These are phyloP conservation scores for Trametes punicea DNA, from an alignment of 768 basidiomycete genomes.

Conservation along the genomic window DNA sequence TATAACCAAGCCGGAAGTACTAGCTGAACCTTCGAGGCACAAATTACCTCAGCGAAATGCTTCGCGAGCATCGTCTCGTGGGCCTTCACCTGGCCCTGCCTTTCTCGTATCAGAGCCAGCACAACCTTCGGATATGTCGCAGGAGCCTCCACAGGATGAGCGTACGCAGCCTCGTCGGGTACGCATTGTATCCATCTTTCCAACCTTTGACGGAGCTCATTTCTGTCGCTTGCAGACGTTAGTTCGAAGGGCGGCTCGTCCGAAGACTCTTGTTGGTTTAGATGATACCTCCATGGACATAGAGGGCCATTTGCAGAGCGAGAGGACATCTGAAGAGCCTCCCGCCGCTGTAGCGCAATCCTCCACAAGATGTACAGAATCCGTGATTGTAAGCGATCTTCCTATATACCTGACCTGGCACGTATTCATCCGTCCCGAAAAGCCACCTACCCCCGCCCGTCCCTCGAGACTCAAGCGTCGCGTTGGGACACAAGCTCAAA, in stretches of 20 bases:
- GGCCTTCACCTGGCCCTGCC: constrained; percentile 29
- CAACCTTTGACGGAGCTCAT: constrained; percentile 25
- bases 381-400: background rate
- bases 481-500: constrained; percentile 33
- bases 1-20: background rate
- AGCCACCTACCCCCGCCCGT: constrained; percentile 12
- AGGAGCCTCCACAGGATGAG: constrained; percentile 26
- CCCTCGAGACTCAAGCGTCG: constrained; percentile 50
- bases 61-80: constrained; percentile 42
- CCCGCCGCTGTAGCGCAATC: background rate
- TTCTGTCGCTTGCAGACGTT: constrained; percentile 32
- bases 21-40: constrained; percentile 8
- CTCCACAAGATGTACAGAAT: background rate
- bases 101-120: background rate
- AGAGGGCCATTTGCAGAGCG: background rate
- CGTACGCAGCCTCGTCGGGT: constrained; percentile 30
- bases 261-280: constrained; percentile 39
- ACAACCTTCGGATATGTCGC: background rate
- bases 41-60: constrained; percentile 37
- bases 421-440: background rate
- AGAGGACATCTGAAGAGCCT: background rate
- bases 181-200: background rate
- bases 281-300: constrained; percentile 44
- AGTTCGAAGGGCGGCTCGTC: constrained; percentile 41
- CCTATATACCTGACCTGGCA: background rate